Evolutionary conservation across 257 asterid genomes (phyloP).

Genomic region (Ophiorrhiza pumila): DNA sequence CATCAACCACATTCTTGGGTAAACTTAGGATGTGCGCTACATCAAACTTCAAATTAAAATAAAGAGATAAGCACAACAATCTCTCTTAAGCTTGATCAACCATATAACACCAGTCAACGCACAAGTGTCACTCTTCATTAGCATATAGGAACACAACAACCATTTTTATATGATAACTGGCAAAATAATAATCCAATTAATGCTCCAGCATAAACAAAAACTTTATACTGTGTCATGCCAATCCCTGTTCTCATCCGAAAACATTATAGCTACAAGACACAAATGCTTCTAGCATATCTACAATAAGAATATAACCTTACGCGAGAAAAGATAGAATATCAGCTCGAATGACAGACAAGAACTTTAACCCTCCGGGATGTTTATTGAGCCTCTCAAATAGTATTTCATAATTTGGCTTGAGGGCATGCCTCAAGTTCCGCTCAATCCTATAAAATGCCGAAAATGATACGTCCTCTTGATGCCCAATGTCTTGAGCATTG

Average conservation of each 20-base stretch:
- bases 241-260: not conserved
- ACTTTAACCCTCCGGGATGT: constrained; percentile 90
- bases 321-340: constrained; percentile 70
- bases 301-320: constrained; percentile 54
- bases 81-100: not conserved
- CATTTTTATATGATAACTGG: not conserved
- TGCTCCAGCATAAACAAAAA: not conserved
- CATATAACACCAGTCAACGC: not conserved
- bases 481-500: constrained; percentile 44
- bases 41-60: not conserved
- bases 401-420: constrained; percentile 86
- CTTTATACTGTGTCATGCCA: not conserved
- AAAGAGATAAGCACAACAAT: not conserved
- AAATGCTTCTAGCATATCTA: not conserved
- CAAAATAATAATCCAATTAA: not conserved
- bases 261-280: not conserved
- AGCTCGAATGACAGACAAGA: constrained; percentile 76
- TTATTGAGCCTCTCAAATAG: constrained; percentile 86
- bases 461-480: constrained; percentile 64
- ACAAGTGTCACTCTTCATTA: not conserved
- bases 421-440: constrained; percentile 70
- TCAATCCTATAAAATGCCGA: constrained; percentile 85
- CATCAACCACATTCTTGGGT: not conserved
- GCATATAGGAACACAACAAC: not conserved
- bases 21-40: not conserved